Evolutionary conservation across 129 eudicot species (phyloP).

Genomic region (Gnaphalium uliginosum): DNA sequence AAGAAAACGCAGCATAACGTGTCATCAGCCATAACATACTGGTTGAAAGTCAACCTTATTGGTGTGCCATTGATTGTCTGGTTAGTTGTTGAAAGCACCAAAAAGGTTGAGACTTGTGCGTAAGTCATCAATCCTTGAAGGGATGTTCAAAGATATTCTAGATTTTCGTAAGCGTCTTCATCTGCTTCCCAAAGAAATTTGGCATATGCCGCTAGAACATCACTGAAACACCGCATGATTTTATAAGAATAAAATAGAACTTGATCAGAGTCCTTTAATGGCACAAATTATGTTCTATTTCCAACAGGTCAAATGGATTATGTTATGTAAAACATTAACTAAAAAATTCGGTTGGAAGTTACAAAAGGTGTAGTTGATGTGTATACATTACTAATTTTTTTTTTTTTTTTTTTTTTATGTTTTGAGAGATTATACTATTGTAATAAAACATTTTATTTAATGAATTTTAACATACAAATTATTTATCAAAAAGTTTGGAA

Average conservation of each 20-base stretch:
- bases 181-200: constrained; percentile 77
- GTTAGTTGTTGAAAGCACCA: constrained; percentile 1
- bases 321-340: too few relatives aligned
- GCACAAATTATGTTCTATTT: too few relatives aligned
- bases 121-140: constrained; percentile 7
- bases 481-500: not conserved
- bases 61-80: not conserved
- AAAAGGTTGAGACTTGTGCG: not conserved
- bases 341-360: not conserved
- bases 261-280: not conserved
- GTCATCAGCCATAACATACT: not conserved
- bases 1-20: not conserved
- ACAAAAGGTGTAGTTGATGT: not conserved
- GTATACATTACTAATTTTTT: too few relatives aligned
- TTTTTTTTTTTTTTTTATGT: too few relatives aligned
- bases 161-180: constrained; percentile 25
- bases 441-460: too few relatives aligned
- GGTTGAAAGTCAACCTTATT: constrained; percentile 2
- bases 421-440: too few relatives aligned
- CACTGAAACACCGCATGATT: constrained; percentile 34
- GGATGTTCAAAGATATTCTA: not conserved
- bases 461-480: too few relatives aligned
- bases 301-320: too few relatives aligned
- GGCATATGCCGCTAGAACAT: constrained; percentile 69
- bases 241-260: not conserved